Evolutionary conservation across 1,284 basidiomycete species (phyloP), one percentile per base, ranked within the genome.

Genomic region (Cutaneotrichosporon cavernicola): DNA sequence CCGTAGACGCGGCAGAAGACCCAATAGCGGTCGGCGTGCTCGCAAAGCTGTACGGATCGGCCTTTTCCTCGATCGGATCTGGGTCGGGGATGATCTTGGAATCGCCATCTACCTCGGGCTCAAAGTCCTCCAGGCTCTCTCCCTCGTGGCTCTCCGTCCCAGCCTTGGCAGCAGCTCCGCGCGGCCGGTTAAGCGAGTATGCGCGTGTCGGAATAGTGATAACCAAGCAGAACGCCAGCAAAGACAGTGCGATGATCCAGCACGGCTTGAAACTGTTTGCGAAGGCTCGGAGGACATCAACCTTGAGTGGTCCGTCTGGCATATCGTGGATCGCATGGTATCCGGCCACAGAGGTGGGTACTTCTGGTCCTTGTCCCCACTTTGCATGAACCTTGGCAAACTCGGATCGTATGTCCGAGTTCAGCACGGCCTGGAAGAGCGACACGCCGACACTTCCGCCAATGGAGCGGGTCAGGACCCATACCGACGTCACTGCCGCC

Each of bases 401-500:
- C 30, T 70, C 58, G 3, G 65, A 63, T 31, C 78, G 65, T 13
- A 80, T 61, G 10, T 71, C 70, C 9, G 73, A 70, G 58, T 77
- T 78, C 49, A 79, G 66, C 13, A 79, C 68, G 9, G 77, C 77
- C 10, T 75, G 74, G 62, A 76, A 73, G 32, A 63, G 11, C 13
- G 61, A 59, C 52, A 71, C 67, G 52, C 74, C 77, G 43, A 77
- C 71, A 31, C 69, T 69, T 36, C 36, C 77, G n/a, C 72, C 76
- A 9, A 78, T 64, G 9, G 70, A 71, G 16, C 77, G 61, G 0
- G 73, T 70, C 9, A 79, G 66, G 11, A 69, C 56, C 70, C 71
- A 78, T 5, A 76, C 77, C 8, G 70, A 67, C 5, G 78, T 81
- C 2, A 73, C 68, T 1, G 77, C 73, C 14, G 78, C 78, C 77